phyloP scores from a whole-genome alignment of 202 grass and related monocot species.

The Digitaria exilis region DNA sequence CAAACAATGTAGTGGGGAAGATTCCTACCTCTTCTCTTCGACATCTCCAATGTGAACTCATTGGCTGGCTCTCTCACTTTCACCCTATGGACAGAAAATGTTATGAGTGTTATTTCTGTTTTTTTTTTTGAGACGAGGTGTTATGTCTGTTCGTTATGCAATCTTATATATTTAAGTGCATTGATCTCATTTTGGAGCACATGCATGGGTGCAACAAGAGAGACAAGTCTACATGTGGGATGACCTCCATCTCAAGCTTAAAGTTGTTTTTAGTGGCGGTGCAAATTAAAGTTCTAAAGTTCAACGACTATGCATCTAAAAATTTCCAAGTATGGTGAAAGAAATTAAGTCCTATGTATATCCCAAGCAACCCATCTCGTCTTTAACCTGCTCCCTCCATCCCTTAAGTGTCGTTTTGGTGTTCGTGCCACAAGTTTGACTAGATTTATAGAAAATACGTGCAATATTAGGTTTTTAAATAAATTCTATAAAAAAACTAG shows the following conservation, averaged over 20 bases:
- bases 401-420: too few species aligned
- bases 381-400: too few species aligned
- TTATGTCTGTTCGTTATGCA: background rate
- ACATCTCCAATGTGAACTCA: slow-evolving; percentile 46
- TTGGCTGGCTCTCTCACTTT: slow-evolving; percentile 33
- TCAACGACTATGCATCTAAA: background rate
- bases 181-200: background rate
- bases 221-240: background rate
- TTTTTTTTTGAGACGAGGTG: too few species aligned
- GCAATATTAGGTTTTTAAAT: too few species aligned
- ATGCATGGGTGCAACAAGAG: background rate
- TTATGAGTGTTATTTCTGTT: too few species aligned
- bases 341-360: background rate
- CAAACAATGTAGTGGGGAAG: background rate
- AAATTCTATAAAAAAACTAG: too few species aligned
- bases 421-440: too few species aligned
- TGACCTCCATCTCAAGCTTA: background rate
- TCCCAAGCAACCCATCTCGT: background rate
- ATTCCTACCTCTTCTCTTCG: slow-evolving; percentile 41
- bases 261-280: background rate
- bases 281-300: background rate
- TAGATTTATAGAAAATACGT: too few species aligned
- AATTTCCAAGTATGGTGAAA: background rate
- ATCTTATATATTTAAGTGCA: background rate
- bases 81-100: background rate